phyloP scores from a whole-genome alignment of 306 rosid genomes.

The Cicer arietinum region DNA sequence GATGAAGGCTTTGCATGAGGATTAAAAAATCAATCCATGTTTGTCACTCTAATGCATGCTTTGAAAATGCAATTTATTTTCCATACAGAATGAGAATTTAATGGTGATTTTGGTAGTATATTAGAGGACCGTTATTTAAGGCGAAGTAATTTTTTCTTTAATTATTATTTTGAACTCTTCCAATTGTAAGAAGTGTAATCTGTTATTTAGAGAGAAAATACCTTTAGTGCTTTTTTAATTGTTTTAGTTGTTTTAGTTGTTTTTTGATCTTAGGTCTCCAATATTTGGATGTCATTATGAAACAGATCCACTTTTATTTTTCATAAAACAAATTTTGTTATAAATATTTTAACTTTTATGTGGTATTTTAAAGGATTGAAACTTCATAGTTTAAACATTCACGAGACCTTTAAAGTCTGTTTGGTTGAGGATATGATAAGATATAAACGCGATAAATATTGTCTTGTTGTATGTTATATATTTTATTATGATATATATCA shows the following conservation, averaged over 20 bases:
- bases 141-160: background rate
- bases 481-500: too few relatives aligned
- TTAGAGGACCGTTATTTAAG: conserved; percentile 20
- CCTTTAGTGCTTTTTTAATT: background rate
- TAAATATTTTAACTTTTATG: too few relatives aligned
- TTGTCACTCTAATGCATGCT: conserved; percentile 27
- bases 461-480: too few relatives aligned
- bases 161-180: conserved; percentile 8
- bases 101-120: conserved; percentile 9
- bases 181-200: conserved; percentile 31
- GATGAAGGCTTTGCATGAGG: conserved; percentile 83
- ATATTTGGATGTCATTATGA: conserved; percentile 17
- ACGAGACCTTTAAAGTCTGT: too few relatives aligned
- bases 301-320: background rate
- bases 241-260: background rate
- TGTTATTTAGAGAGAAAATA: conserved; percentile 30
- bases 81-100: conserved; percentile 21
- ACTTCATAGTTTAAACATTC: too few relatives aligned
- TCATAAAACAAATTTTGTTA: background rate
- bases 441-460: too few relatives aligned
- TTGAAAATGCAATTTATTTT: conserved; percentile 31
- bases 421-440: too few relatives aligned
- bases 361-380: too few relatives aligned
- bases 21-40: conserved; percentile 47
- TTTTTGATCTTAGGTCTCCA: background rate